These are phyloP conservation scores for Scalesia atractyloides DNA, from an alignment of 129 eudicot genomes.

Conservation along the genomic window DNA sequence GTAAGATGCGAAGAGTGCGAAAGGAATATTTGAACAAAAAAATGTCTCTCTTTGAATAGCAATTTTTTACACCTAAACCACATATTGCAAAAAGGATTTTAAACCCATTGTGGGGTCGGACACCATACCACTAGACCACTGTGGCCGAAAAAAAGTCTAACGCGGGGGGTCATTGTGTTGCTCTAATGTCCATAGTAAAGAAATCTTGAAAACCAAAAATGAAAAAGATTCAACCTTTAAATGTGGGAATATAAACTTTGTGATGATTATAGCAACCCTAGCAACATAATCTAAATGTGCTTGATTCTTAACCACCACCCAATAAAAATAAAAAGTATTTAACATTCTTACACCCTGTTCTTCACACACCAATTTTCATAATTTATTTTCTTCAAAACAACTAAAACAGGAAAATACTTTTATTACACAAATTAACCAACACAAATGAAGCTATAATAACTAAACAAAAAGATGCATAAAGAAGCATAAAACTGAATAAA, in stretches of 20 bases:
- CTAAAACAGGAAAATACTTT: constrained; percentile 1
- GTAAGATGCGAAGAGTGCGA: too few relatives aligned
- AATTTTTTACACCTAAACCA: too few relatives aligned
- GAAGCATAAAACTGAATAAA: too few relatives aligned
- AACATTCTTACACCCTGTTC: background rate
- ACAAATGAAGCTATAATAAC: constrained; percentile 3
- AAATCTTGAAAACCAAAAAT: constrained; percentile 11
- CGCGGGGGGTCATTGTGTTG: background rate
- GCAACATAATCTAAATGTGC: constrained; percentile 1
- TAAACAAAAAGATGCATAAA: constrained; percentile 20
- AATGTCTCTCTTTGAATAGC: too few relatives aligned
- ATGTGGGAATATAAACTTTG: background rate
- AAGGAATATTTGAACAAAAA: too few relatives aligned
- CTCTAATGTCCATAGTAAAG: background rate
- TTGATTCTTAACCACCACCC: background rate
- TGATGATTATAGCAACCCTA: background rate
- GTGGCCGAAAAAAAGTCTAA: too few relatives aligned
- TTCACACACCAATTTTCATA: background rate
- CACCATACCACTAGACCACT: too few relatives aligned
- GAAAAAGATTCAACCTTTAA: background rate
- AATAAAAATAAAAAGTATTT: background rate
- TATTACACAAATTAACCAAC: background rate
- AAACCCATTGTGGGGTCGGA: too few relatives aligned
- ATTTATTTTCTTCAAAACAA: constrained; percentile 2
- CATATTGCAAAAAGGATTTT: too few relatives aligned